Evolutionary conservation across 768 basidiomycete species (phyloP).

Genomic region (Serpula lacrymans): DNA sequence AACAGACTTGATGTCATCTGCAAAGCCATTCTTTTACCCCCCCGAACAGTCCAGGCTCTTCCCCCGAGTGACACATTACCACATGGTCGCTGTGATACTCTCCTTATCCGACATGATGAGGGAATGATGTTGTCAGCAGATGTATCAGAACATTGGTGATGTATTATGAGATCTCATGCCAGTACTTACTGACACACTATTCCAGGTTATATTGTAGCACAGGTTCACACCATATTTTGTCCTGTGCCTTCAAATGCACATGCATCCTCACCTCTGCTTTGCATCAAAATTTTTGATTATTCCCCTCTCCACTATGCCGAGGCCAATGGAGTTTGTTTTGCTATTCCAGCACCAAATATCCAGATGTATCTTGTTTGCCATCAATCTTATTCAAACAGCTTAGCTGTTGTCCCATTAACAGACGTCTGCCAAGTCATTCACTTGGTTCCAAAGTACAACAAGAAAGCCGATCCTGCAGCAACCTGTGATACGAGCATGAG

Average conservation of each 20-base stretch:
- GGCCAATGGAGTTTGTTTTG: background rate
- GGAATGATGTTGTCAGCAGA: background rate
- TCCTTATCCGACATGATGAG: slow-evolving; percentile 4
- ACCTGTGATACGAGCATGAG: too few relatives aligned
- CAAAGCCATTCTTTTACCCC: background rate
- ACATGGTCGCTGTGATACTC: slow-evolving; percentile 1
- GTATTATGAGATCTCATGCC: background rate
- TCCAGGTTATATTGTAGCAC: slow-evolving; percentile 3
- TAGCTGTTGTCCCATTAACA: background rate
- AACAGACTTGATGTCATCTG: background rate
- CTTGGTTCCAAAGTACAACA: slow-evolving; percentile 5
- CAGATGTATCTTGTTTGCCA: slow-evolving; percentile 1
- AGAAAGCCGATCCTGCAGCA: too few relatives aligned
- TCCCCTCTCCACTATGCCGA: background rate
- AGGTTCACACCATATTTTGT: slow-evolving; percentile 3
- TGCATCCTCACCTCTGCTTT: background rate
- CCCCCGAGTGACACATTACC: background rate
- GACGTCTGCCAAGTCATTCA: background rate
- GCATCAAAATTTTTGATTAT: slow-evolving; percentile 1
- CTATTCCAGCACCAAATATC: background rate
- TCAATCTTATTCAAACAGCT: background rate
- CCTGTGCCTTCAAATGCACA: too few relatives aligned
- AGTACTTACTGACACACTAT: background rate
- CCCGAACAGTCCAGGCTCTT: slow-evolving; percentile 1
- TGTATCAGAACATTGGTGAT: slow-evolving; percentile 1